Base-by-base conservation (phyloP, 768 basidiomycete species). In the Lyophyllum semitale region DNA sequence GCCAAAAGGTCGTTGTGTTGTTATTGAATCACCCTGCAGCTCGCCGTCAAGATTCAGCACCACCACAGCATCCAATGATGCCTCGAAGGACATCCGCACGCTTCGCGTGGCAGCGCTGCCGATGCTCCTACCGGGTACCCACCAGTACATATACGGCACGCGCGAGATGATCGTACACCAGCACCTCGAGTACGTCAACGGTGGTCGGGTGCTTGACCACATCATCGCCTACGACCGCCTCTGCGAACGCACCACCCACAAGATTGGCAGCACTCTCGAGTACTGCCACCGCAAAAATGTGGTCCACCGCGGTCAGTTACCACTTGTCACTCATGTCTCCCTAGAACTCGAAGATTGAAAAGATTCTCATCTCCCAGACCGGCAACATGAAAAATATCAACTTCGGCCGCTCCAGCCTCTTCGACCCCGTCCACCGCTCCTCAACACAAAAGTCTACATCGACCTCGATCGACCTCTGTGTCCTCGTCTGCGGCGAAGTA, bases 381-480 rank as follows among this genome's bases (percentile, higher is more conserved):
- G 97, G 97, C 11, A 98, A 98, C 75, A 98, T 98, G 80, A 99
- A 98, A 81, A 98, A 98, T 59, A 99, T 98, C 70, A 96, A 99
- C 73, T 99, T 98, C 72, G 97, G 97, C 45, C 81, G 98, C 8
- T 98, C 96, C 2, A 99, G 98, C 74, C 81, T 99, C 12, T 98
- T 88, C 69, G 85, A 96, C 63, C 96, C 97, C 1, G 65, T 74
- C 9, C 65, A 73, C 46, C 92, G 70, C 79, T 98, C 20, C 86
- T 98, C 60, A 98, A 98, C 64, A 96, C 97, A 26, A 93, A 93
- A 66, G 88, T 93, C 13, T 99, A 98, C 69, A 94, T 92, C 0
- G 96, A 97, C 0, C 97, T 96, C 15, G 96, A 98, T 99, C 60
- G 97, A 98, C 6, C 82, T 99, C 23, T 98, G 98, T 64, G 95